A percentile compares a stretch with the other conserved stretches of the same genome.
Conservation (phyloP, 441 rosid genomes). For the Gossypium davidsonii region DNA sequence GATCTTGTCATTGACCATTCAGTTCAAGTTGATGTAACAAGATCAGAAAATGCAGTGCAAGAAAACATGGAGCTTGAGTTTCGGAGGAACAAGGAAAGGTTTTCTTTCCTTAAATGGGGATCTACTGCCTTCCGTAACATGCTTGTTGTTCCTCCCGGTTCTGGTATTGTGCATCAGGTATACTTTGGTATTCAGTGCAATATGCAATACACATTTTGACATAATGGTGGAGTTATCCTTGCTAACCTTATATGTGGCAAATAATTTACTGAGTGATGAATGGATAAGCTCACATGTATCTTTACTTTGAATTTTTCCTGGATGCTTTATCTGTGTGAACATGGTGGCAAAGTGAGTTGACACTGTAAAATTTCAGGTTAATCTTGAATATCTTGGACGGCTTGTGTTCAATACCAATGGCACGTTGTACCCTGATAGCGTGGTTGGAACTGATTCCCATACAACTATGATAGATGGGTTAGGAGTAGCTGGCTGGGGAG, state of each 20-base stretch:
- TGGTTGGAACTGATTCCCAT: slow-evolving; percentile 97
- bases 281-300: background rate
- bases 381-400: slow-evolving; percentile 94
- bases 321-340: background rate
- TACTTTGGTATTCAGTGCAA: background rate
- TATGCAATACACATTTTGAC: background rate
- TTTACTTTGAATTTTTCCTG: background rate
- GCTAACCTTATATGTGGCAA: background rate
- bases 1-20: slow-evolving; percentile 98
- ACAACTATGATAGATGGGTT: slow-evolving; percentile 99
- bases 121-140: slow-evolving; percentile 85
- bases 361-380: slow-evolving; percentile 58
- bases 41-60: slow-evolving; percentile 92
- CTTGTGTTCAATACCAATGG: slow-evolving; percentile 87
- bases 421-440: slow-evolving; percentile 87
- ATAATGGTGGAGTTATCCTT: background rate
- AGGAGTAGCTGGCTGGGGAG: slow-evolving; percentile 99
- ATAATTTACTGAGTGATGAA: background rate
- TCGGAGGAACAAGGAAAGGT: slow-evolving; percentile 94
- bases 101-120: slow-evolving; percentile 98
- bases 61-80: slow-evolving; percentile 95
- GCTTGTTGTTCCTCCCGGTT: slow-evolving; percentile 99
- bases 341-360: slow-evolving; percentile 12
- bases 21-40: slow-evolving; percentile 93
- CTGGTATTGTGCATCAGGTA: slow-evolving; percentile 99